Evolutionary conservation across 202 grass and related monocot species (phyloP).

Genomic region (Miscanthus sacchariflorus): DNA sequence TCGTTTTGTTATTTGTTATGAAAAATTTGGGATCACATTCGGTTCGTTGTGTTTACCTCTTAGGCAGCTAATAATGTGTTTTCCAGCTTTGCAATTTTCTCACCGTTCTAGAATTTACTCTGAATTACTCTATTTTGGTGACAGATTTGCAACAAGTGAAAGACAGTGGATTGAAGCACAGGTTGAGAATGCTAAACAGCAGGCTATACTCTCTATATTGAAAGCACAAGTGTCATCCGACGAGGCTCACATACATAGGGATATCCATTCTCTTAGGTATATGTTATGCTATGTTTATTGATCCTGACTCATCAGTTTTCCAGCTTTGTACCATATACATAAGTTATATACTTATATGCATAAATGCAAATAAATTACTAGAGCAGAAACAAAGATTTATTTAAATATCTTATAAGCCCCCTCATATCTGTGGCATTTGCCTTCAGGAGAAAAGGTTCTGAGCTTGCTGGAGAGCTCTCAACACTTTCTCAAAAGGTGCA

Average conservation of each 20-base stretch:
- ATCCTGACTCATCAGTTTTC: slow-evolving; percentile 27
- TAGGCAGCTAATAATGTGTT: neutral
- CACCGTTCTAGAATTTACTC: slow-evolving; percentile 1
- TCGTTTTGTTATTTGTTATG: too few relatives aligned
- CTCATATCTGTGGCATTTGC: neutral
- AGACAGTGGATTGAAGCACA: slow-evolving; percentile 98
- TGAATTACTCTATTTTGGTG: slow-evolving; percentile 37
- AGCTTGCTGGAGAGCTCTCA: slow-evolving; percentile 83
- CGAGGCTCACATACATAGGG: slow-evolving; percentile 91
- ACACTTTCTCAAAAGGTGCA: slow-evolving; percentile 91
- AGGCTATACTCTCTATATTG: slow-evolving; percentile 85
- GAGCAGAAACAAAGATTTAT: slow-evolving; percentile 23
- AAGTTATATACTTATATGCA: slow-evolving; percentile 26
- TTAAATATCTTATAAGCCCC: slow-evolving; percentile 11
- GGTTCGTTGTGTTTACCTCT: neutral
- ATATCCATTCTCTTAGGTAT: slow-evolving; percentile 98
- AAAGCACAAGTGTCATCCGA: slow-evolving; percentile 95
- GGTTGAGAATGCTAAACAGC: slow-evolving; percentile 97
- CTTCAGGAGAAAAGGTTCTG: slow-evolving; percentile 89
- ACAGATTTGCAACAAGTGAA: slow-evolving; percentile 99
- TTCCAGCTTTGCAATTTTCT: slow-evolving; percentile 10
- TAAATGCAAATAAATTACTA: slow-evolving; percentile 31
- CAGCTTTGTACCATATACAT: slow-evolving; percentile 17
- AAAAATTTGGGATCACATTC: too few relatives aligned
- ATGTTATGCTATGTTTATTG: slow-evolving; percentile 29